Evolutionary conservation across 2,329 filamentous ascomycete species (phyloP).

Genomic region (Claviceps quebecensis): DNA sequence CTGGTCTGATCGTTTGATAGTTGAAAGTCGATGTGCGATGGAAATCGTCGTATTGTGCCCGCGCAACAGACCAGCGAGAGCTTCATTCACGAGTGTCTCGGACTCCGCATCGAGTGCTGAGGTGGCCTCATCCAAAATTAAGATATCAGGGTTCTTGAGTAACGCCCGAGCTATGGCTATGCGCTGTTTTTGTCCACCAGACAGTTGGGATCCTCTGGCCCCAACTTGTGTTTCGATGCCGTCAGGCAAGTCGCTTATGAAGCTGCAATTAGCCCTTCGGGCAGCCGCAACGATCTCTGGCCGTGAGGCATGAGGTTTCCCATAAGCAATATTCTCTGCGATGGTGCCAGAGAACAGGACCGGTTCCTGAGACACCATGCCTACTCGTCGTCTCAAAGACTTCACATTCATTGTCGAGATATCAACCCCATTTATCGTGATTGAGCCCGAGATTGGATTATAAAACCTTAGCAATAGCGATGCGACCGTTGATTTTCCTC

Average conservation of each 20-base stretch:
- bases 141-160: conserved; percentile 89
- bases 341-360: conserved; percentile 80
- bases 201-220: conserved; percentile 81
- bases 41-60: conserved; percentile 94
- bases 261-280: conserved; percentile 85
- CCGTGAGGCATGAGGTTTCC: conserved; percentile 62
- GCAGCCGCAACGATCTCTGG: conserved; percentile 77
- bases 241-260: conserved; percentile 92
- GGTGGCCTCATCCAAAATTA: conserved; percentile 93
- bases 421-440: conserved; percentile 74
- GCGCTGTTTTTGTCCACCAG: conserved; percentile 91
- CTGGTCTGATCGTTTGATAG: conserved; percentile 87
- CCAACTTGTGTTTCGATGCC: conserved; percentile 91
- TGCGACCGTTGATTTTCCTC: conserved; percentile 91
- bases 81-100: conserved; percentile 90
- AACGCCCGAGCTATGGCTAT: conserved; percentile 93
- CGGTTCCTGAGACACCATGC: conserved; percentile 89
- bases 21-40: conserved; percentile 89
- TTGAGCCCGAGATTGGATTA: conserved; percentile 59
- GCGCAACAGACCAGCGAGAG: conserved; percentile 63
- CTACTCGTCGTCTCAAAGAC: conserved; percentile 80
- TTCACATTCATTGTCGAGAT: conserved; percentile 83
- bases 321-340: conserved; percentile 84
- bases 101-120: conserved; percentile 93
- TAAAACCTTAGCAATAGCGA: conserved; percentile 90